phyloP scores from a whole-genome alignment of 805 yeast genomes.

The Lipomyces mesembrius region DNA sequence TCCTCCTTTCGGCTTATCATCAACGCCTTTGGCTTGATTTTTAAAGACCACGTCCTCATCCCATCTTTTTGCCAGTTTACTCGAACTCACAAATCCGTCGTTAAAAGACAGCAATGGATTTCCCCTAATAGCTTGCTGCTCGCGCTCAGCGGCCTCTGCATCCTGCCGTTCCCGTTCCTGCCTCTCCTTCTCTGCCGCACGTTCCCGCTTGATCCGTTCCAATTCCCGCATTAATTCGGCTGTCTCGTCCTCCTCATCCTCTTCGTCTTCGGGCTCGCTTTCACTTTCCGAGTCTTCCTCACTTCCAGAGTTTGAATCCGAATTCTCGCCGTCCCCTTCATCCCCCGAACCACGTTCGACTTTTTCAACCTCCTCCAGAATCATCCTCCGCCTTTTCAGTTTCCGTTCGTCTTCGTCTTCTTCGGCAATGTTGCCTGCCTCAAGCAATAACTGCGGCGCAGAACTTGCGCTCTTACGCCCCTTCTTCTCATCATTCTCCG shows the following conservation, averaged over 20 bases:
- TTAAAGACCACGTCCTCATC: slow-evolving; percentile 46
- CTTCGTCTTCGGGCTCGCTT: slow-evolving; percentile 38
- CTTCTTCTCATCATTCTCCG: slow-evolving; percentile 32
- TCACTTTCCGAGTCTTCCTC: slow-evolving; percentile 25
- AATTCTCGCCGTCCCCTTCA: slow-evolving; percentile 25
- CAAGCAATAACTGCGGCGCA: slow-evolving; percentile 19
- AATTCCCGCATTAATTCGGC: slow-evolving; percentile 45
- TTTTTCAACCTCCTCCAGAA: slow-evolving; percentile 33
- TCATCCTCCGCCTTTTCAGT: slow-evolving; percentile 30
- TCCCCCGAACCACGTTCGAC: slow-evolving; percentile 16
- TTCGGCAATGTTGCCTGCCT: slow-evolving; percentile 14
- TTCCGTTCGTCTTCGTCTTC: slow-evolving; percentile 17
- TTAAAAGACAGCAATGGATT: slow-evolving; percentile 43
- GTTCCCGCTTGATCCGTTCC: slow-evolving; percentile 45
- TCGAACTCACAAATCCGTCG: slow-evolving; percentile 21
- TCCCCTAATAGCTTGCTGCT: slow-evolving; percentile 42
- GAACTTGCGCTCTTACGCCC: slow-evolving; percentile 12
- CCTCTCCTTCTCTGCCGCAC: slow-evolving; percentile 41
- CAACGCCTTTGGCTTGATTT: slow-evolving; percentile 44
- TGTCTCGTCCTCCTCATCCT: slow-evolving; percentile 45
- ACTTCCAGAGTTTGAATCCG: slow-evolving; percentile 21
- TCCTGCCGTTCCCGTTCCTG: slow-evolving; percentile 37
- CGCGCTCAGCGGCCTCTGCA: slow-evolving; percentile 36
- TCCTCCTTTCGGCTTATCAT: slow-evolving; percentile 38
- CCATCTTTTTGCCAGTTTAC: slow-evolving; percentile 38